phyloP scores from a whole-genome alignment of 2,329 filamentous ascomycete species.

The Paramyrothecium sp. region DNA sequence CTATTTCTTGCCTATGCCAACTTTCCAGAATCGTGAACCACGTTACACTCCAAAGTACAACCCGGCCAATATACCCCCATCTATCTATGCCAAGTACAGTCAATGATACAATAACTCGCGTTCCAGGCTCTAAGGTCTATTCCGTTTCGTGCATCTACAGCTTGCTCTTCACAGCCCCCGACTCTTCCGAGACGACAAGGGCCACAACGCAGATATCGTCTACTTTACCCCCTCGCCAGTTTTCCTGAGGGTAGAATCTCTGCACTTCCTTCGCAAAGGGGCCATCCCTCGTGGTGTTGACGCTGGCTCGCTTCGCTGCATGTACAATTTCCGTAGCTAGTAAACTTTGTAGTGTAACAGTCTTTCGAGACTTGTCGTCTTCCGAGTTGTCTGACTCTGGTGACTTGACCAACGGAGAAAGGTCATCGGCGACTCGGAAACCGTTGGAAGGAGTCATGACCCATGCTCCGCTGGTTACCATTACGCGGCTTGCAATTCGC shows the following conservation, averaged over 20 bases:
- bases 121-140: too few relatives aligned
- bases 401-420: slow-evolving; percentile 44
- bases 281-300: slow-evolving; percentile 78
- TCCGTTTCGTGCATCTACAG: slow-evolving; percentile 14
- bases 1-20: too few relatives aligned
- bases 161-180: slow-evolving; percentile 26
- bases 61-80: too few relatives aligned
- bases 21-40: too few relatives aligned
- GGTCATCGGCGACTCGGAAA: slow-evolving; percentile 60
- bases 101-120: too few relatives aligned
- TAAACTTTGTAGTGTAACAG: slow-evolving; percentile 67
- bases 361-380: slow-evolving; percentile 20
- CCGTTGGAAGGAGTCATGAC: slow-evolving; percentile 56
- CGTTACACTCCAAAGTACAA: too few relatives aligned
- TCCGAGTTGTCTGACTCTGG: slow-evolving; percentile 17
- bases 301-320: slow-evolving; percentile 81
- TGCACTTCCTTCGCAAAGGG: slow-evolving; percentile 96
- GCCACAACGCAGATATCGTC: slow-evolving; percentile 93
- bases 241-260: slow-evolving; percentile 79
- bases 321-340: slow-evolving; percentile 77
- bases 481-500: slow-evolving; percentile 71
- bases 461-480: slow-evolving; percentile 77
- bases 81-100: too few relatives aligned
- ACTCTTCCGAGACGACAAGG: slow-evolving; percentile 70
- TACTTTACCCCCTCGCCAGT: slow-evolving; percentile 88